Evolutionary conservation across 2,329 filamentous ascomycete species (phyloP), one percentile per base, ranked within the genome.

Genomic region (Aureobasidium lini): DNA sequence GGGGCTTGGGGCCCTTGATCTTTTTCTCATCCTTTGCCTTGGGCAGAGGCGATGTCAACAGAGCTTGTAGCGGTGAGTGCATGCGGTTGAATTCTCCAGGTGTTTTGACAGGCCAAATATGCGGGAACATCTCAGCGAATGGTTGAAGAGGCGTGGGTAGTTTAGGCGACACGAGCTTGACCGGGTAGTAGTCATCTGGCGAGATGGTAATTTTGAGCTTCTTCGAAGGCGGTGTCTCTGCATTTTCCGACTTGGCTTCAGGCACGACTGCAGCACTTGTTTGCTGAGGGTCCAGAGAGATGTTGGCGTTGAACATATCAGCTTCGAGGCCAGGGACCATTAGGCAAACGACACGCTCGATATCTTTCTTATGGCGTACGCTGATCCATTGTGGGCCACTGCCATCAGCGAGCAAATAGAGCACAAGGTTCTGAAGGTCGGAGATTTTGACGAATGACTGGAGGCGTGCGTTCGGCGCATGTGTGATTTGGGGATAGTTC

Each of bases 291-390:
- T 57, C 52, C 71, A 62, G 29, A 75, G 63, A 29, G 36, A 83
- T 73, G 3, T 73, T 76, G 37, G 83, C 80, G 71, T 88, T 84
- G 75, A 97, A 95, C 88, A 97, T 94, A 63, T 85, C 88, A 67
- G 90, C 83, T 70, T 97, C 93, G 28, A 99, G 76, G 0, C 94
- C 94, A 10, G 94, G 94, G 10, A 96, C 85, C 88, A 96, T 93
- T 64, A 99, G 77, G 42, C 89, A 83, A 32, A 97, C 92, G 32
- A 95, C 87, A 74, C 94, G 95, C 60, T 76, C 75, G 42, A 86
- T 78, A 61, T 77, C 75, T 16, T 72, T 73, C 46, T 80, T 80
- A 68, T 85, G 79, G 62, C 77, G 78, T 60, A 86, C 74, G 32
- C 82, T 80, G 15, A 84, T 79, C 83, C 83, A 86, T 67, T 84